Evolutionary conservation across 1,284 basidiomycete genomes (phyloP).

Genomic region (Heterobasidion annosum): DNA sequence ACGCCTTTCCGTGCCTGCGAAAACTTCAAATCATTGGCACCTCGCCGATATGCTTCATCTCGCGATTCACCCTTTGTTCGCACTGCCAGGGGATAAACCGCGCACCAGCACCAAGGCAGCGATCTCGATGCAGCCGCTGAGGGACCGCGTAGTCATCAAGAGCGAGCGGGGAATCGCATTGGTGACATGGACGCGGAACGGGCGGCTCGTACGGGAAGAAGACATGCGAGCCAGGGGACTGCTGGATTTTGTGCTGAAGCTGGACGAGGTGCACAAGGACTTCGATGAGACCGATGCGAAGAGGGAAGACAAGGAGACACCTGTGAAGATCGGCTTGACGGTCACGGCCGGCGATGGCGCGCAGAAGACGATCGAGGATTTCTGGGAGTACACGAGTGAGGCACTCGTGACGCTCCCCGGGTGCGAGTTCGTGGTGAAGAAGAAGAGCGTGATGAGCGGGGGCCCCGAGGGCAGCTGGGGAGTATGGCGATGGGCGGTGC

Average conservation of each 20-base stretch:
- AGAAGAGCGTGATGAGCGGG: background rate
- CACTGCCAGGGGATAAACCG: background rate
- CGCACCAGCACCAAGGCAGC: background rate
- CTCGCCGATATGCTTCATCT: conserved; percentile 1
- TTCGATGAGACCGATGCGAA: background rate
- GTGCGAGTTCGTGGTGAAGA: background rate
- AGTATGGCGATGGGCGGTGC: background rate
- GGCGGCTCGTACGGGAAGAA: background rate
- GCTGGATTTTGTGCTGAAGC: background rate
- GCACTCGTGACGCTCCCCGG: background rate
- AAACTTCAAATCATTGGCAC: background rate
- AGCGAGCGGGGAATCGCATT: background rate
- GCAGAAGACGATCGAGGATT: background rate
- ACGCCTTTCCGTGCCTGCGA: background rate
- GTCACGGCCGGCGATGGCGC: background rate
- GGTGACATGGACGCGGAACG: background rate
- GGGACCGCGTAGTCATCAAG: background rate
- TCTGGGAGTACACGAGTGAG: conserved; percentile 1
- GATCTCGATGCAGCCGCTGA: background rate
- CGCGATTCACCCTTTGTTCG: conserved; percentile 1
- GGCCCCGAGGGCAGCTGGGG: background rate
- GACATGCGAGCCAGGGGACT: background rate
- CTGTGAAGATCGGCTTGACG: background rate
- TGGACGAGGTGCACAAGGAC: background rate
- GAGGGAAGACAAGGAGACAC: background rate